phyloP scores from a whole-genome alignment of 2,329 filamentous ascomycete genomes.

The Hortaea sp. region DNA sequence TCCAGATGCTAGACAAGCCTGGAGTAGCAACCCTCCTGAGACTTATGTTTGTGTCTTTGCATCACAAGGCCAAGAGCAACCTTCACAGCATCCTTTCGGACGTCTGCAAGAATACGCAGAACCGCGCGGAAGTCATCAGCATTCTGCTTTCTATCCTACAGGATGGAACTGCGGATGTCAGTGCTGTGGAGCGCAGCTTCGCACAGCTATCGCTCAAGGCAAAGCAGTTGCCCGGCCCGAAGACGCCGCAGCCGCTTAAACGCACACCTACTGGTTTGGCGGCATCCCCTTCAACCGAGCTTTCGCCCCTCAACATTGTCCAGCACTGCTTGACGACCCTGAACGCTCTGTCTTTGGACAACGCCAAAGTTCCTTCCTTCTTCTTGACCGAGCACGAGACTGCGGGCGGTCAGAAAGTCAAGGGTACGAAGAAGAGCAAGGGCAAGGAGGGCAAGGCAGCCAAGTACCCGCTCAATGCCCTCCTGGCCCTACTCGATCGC shows the following conservation, averaged over 20 bases:
- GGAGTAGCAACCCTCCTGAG: conserved; percentile 91
- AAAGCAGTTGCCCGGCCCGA: conserved; percentile 55
- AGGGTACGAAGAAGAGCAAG: conserved; percentile 69
- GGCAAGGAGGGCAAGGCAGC: conserved; percentile 72
- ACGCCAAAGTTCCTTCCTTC: conserved; percentile 77
- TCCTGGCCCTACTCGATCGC: conserved; percentile 81
- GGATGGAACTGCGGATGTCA: conserved; percentile 87
- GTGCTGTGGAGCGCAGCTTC: conserved; percentile 91
- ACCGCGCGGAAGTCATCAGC: conserved; percentile 85
- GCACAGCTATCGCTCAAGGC: conserved; percentile 84
- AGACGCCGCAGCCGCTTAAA: conserved; percentile 74
- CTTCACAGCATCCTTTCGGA: conserved; percentile 82
- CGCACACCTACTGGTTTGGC: conserved; percentile 56
- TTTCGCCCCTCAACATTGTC: conserved; percentile 88
- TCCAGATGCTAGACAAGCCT: conserved; percentile 94
- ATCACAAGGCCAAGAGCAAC: conserved; percentile 72
- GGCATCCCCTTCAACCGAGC: conserved; percentile 56
- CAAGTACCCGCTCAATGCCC: conserved; percentile 84
- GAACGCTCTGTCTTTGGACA: conserved; percentile 72
- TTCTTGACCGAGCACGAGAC: conserved; percentile 93
- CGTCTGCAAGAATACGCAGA: conserved; percentile 93
- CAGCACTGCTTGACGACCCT: conserved; percentile 87
- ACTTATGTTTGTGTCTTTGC: conserved; percentile 96
- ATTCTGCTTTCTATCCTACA: conserved; percentile 87
- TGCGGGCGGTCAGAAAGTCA: conserved; percentile 50